phyloP scores from a whole-genome alignment of 306 rosid genomes.

The Begonia masoniana region DNA sequence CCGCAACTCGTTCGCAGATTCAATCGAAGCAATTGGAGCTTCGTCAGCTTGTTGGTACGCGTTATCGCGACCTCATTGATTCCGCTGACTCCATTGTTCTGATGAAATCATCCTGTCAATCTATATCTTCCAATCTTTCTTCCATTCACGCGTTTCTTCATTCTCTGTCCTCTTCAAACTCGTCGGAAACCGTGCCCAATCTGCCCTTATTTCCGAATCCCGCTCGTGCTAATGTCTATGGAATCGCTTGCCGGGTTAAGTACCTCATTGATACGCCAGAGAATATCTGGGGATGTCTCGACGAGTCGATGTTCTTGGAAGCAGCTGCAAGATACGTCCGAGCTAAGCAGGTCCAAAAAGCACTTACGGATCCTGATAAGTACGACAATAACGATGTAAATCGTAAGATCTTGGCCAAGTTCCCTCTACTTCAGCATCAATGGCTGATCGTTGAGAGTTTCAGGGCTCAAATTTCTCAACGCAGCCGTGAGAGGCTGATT shows the following conservation, averaged over 20 bases:
- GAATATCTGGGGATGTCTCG: constrained; percentile 96
- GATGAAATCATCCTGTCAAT: constrained; percentile 54
- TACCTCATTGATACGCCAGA: constrained; percentile 87
- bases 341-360: constrained; percentile 61
- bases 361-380: constrained; percentile 1
- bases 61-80: constrained; percentile 94
- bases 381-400: constrained; percentile 16
- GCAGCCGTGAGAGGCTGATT: constrained; percentile 64
- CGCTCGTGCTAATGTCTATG: constrained; percentile 38
- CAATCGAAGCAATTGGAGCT: constrained; percentile 92
- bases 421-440: constrained; percentile 86
- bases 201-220: constrained; percentile 17
- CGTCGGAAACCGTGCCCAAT: constrained; percentile 19
- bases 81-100: constrained; percentile 89
- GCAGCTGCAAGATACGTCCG: constrained; percentile 73
- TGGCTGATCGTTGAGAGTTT: constrained; percentile 98
- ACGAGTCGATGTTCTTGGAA: constrained; percentile 89
- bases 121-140: constrained; percentile 63
- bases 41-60: constrained; percentile 89
- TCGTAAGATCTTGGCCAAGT: constrained; percentile 44
- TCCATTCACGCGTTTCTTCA: constrained; percentile 40
- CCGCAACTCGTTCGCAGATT: constrained; percentile 62
- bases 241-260: constrained; percentile 82
- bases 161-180: constrained; percentile 49
- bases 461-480: constrained; percentile 86